Base-by-base conservation (phyloP, 2,329 filamentous ascomycete genomes). In the Trichophyton simii region DNA sequence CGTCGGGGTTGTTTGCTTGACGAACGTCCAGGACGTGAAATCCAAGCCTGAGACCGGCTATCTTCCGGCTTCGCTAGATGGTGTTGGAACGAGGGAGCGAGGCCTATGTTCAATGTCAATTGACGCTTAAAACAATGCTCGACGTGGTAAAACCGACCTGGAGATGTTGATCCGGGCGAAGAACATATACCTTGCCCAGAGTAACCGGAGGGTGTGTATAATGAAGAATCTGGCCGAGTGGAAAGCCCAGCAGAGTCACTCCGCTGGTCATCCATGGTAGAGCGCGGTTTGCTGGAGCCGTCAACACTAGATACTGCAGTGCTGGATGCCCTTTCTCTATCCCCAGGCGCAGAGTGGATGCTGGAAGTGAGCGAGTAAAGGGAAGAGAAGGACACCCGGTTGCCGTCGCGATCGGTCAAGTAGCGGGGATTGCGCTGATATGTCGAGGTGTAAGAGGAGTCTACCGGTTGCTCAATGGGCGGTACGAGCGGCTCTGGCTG, bases 381-480 rank as follows among this genome's bases (percentile, higher is more conserved):
- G 0, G 88, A 91, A 6, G 86, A 88, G 63, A 87, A 81, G 25
- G 87, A 91, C 70, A 87, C 78, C 58, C 88, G 83, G 68, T 88
- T 87, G 52, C 78, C 78, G 44, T 86, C 77, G 22, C 60, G 52
- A 34, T 63, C 61, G 42, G 61, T 59, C 34, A 61, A n/a, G 38
- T 34, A 58, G 41, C 61, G 63, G 59, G 61, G 60, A 38, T 54
- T 58, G 48, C 20, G 48, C 25, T 58, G 36, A 28, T 22, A 50
- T 48, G n/a, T 58, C 25, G 50, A 36, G 22, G 31, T 15, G 41
- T 18, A 11, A 28, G 55, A 42, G 18, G 50, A 28, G 28, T 55
- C 48, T 22, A 4, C 22, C 9, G 22, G 7, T 22, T 28, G 48
- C 22, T 54, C 50, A 36, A 36, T 55, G 28, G 50, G 31, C 20